Conservation (phyloP, 2,329 filamentous ascomycete species). For the Pseudogymnoascus sp. region DNA sequence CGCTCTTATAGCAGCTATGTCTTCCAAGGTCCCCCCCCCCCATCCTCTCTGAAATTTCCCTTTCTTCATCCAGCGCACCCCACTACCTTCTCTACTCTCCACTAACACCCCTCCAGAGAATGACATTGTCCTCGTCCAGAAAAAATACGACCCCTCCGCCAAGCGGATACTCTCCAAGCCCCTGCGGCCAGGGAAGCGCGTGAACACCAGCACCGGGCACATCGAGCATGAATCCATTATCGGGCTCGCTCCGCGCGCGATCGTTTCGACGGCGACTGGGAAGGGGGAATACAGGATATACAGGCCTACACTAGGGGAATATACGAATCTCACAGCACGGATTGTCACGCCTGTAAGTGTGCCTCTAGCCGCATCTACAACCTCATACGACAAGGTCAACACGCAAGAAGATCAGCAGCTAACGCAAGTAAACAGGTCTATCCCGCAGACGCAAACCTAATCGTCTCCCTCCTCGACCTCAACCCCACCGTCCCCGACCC, state of each 20-base stretch:
- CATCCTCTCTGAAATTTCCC: background rate
- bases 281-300: conserved; percentile 35
- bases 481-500: conserved; percentile 63
- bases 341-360: conserved; percentile 63
- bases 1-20: background rate
- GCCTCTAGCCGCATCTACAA: background rate
- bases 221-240: conserved; percentile 34
- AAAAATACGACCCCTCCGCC: conserved; percentile 12
- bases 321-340: conserved; percentile 58
- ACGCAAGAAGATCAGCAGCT: background rate
- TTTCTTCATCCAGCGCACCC: background rate
- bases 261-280: conserved; percentile 12
- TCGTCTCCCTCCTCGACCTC: conserved; percentile 69
- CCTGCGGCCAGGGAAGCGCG: conserved; percentile 31
- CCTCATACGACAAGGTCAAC: background rate
- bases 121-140: conserved; percentile 26
- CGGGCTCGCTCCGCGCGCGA: conserved; percentile 18
- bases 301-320: conserved; percentile 64
- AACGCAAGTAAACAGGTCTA: conserved; percentile 48
- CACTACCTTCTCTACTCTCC: background rate
- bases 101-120: conserved; percentile 18
- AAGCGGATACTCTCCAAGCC: conserved; percentile 33
- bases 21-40: background rate
- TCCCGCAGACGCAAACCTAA: conserved; percentile 64
- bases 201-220: conserved; percentile 27